phyloP scores from a whole-genome alignment of 2,329 filamentous ascomycete species.

The Aspergillus bombycis region DNA sequence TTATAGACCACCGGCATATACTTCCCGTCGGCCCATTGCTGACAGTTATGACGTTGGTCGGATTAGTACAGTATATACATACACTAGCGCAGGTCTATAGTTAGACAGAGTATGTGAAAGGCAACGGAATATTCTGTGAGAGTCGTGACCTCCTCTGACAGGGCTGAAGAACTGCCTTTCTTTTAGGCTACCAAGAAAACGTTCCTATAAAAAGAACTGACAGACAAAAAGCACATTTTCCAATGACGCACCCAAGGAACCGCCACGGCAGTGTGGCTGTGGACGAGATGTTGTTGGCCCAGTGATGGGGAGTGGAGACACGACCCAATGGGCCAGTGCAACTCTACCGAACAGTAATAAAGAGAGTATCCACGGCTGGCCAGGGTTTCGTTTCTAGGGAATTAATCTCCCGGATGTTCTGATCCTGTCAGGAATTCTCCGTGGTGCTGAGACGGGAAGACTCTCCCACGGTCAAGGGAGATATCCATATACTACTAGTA shows the following conservation, averaged over 20 bases:
- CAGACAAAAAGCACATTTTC: background rate
- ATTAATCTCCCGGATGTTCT: background rate
- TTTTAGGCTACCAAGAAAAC: background rate
- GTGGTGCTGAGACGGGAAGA: background rate
- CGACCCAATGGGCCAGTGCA: conserved; percentile 16
- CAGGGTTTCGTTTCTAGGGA: conserved; percentile 9
- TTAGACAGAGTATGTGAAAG: background rate
- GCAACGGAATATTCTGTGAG: background rate
- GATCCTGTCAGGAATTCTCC: background rate
- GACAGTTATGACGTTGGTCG: background rate
- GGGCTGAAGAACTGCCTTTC: background rate
- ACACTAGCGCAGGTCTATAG: background rate
- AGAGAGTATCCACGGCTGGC: conserved; percentile 3
- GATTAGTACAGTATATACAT: background rate
- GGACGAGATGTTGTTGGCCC: conserved; percentile 19
- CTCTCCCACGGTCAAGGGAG: background rate
- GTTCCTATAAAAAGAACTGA: conserved; percentile 18
- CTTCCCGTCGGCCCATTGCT: background rate
- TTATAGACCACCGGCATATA: background rate
- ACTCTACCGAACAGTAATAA: background rate
- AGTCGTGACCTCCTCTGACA: background rate
- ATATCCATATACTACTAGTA: background rate
- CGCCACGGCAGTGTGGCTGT: conserved; percentile 21
- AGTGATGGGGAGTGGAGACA: conserved; percentile 19
- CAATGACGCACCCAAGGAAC: conserved; percentile 6